Conservation (phyloP, 2,329 filamentous ascomycete species). For the Hypoxylon sp. region DNA sequence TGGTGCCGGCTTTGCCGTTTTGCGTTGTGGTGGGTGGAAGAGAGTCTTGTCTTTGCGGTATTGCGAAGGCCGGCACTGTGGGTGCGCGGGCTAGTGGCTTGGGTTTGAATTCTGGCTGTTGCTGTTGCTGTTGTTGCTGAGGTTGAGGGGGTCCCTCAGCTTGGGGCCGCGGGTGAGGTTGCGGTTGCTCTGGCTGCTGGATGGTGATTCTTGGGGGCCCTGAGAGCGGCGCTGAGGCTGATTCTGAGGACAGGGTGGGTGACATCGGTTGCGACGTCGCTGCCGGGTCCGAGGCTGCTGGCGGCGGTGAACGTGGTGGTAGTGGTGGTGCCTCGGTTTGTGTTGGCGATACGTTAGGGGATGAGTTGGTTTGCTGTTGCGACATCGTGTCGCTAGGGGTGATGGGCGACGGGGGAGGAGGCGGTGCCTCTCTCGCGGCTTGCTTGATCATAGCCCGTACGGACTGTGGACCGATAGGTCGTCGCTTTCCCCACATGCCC, state of each 20-base stretch:
- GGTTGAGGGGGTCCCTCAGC: background rate
- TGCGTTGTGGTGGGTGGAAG: no score
- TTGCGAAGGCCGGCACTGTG: background rate
- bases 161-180: constrained; percentile 3
- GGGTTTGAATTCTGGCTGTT: background rate
- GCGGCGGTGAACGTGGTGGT: constrained; percentile 13
- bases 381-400: constrained; percentile 3
- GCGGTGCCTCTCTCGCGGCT: constrained; percentile 19
- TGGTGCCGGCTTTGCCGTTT: background rate
- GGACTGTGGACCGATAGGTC: constrained; percentile 44
- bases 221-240: background rate
- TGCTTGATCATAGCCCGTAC: constrained; percentile 46
- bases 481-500: constrained; percentile 45
- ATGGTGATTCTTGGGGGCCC: no score
- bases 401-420: constrained; percentile 5
- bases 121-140: background rate
- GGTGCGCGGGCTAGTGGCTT: background rate
- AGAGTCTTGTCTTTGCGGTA: background rate
- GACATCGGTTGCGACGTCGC: constrained; percentile 5
- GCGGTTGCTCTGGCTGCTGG: background rate
- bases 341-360: constrained; percentile 3
- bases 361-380: constrained; percentile 10
- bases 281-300: constrained; percentile 2
- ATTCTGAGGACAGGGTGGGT: constrained; percentile 1
- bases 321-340: constrained; percentile 11